phyloP scores from a whole-genome alignment of 2,329 filamentous ascomycete species.

The Penicillium sp. region DNA sequence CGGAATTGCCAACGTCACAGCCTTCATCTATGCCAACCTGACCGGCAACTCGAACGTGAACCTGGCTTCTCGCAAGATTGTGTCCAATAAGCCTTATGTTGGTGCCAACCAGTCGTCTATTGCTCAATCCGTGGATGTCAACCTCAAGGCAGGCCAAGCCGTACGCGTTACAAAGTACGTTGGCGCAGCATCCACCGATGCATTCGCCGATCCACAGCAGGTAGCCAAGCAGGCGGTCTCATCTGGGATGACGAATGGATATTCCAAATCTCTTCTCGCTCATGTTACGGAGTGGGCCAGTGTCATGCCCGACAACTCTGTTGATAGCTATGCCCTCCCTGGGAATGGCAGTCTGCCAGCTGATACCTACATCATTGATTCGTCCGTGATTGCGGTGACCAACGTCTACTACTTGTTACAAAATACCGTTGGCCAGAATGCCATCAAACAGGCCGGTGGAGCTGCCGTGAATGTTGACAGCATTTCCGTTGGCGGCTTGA shows the following conservation, averaged over 20 bases:
- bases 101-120: constrained; percentile 62
- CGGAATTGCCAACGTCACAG: constrained; percentile 62
- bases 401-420: constrained; percentile 50
- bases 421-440: constrained; percentile 54
- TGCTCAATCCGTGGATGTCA: constrained; percentile 58
- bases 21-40: constrained; percentile 54
- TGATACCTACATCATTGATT: constrained; percentile 57
- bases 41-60: constrained; percentile 42
- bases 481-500: constrained; percentile 66
- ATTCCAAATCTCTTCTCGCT: constrained; percentile 51
- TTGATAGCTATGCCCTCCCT: constrained; percentile 62
- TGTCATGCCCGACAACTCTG: constrained; percentile 59
- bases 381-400: constrained; percentile 48
- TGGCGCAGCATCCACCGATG: constrained; percentile 67
- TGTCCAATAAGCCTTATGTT: constrained; percentile 50
- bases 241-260: constrained; percentile 54
- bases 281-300: constrained; percentile 63
- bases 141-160: constrained; percentile 52
- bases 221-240: constrained; percentile 57
- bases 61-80: constrained; percentile 42
- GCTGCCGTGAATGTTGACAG: constrained; percentile 59
- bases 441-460: constrained; percentile 50
- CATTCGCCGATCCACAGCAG: constrained; percentile 57
- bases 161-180: constrained; percentile 65
- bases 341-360: constrained; percentile 57